Evolutionary conservation across 768 basidiomycete genomes (phyloP).

Genomic region (Candolleomyces aberdarensis): DNA sequence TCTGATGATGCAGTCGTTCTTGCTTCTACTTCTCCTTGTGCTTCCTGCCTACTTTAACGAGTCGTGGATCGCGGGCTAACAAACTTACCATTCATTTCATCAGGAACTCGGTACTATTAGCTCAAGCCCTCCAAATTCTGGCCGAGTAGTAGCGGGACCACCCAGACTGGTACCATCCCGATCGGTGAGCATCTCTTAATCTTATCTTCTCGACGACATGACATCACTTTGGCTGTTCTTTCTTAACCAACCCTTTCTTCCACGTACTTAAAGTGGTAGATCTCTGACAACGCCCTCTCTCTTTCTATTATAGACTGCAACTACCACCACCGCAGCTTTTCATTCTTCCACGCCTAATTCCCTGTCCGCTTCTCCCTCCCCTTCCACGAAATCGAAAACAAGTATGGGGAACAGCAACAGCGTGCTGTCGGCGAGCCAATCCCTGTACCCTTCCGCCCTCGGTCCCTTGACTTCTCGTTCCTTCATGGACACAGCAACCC

Average conservation of each 20-base stretch:
- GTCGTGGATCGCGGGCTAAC: neutral
- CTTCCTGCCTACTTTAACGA: neutral
- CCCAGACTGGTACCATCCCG: slow-evolving; percentile 10
- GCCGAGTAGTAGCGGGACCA: neutral
- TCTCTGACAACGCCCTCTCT: neutral
- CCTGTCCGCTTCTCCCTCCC: slow-evolving; percentile 8
- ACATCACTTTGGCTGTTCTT: slow-evolving; percentile 15
- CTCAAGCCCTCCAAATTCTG: slow-evolving; percentile 11
- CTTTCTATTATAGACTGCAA: neutral
- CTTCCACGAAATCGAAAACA: slow-evolving; percentile 1
- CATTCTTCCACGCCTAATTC: slow-evolving; percentile 8
- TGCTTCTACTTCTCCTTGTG: neutral
- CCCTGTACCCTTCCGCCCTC: slow-evolving; percentile 5
- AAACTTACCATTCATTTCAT: slow-evolving; percentile 3
- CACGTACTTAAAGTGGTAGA: neutral
- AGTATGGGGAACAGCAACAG: slow-evolving; percentile 10
- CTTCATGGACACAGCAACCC: slow-evolving; percentile 6
- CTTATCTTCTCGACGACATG: slow-evolving; percentile 11
- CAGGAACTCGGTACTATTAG: slow-evolving; percentile 13
- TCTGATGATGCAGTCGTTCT: neutral
- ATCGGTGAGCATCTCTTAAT: slow-evolving; percentile 22
- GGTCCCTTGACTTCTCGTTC: neutral
- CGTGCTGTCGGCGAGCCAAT: neutral
- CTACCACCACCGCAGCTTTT: slow-evolving; percentile 1
- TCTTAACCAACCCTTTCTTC: neutral